Conservation (phyloP, 169 alveolate species). For the Neospora caninum region DNA sequence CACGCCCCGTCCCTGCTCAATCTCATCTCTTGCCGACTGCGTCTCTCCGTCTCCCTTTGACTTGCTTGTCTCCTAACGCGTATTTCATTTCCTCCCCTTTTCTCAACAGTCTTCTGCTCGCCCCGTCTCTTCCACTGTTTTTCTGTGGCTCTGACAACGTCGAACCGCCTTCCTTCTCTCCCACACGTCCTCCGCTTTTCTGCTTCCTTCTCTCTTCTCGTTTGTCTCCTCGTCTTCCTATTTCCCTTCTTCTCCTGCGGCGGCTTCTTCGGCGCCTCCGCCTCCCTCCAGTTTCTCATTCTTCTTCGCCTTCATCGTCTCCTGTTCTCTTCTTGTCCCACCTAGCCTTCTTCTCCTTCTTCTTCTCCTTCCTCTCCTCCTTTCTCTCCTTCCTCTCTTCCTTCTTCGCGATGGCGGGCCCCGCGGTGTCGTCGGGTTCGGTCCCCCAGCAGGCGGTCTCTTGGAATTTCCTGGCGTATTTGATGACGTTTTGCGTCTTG, state of each 20-base stretch:
- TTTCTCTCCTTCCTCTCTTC: background rate
- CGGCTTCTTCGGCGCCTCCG: background rate
- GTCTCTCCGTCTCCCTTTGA: too few species aligned
- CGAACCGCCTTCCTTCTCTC: too few species aligned
- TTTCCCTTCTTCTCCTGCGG: background rate
- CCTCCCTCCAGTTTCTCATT: background rate
- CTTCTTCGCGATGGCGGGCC: constrained; percentile 10
- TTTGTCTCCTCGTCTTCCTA: background rate
- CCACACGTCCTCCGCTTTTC: background rate
- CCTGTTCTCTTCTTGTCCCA: background rate
- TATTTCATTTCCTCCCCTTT: too few species aligned
- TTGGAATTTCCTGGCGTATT: constrained; percentile 47
- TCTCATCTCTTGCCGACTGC: too few species aligned
- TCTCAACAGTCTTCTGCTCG: too few species aligned
- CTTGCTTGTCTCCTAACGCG: too few species aligned
- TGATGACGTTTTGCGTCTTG: background rate
- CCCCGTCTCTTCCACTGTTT: too few species aligned
- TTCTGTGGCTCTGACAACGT: too few species aligned
- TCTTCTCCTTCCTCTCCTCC: background rate
- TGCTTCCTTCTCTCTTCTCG: background rate
- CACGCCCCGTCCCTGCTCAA: too few species aligned
- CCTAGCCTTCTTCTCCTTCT: background rate
- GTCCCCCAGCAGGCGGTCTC: constrained; percentile 55
- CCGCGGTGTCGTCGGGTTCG: background rate
- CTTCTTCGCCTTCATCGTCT: background rate